Percentiles rank a stretch among this genome's conserved stretches.
These are phyloP conservation scores for Artemisia tridentata DNA, from an alignment of 129 eudicot species.

Conservation along the genomic window DNA sequence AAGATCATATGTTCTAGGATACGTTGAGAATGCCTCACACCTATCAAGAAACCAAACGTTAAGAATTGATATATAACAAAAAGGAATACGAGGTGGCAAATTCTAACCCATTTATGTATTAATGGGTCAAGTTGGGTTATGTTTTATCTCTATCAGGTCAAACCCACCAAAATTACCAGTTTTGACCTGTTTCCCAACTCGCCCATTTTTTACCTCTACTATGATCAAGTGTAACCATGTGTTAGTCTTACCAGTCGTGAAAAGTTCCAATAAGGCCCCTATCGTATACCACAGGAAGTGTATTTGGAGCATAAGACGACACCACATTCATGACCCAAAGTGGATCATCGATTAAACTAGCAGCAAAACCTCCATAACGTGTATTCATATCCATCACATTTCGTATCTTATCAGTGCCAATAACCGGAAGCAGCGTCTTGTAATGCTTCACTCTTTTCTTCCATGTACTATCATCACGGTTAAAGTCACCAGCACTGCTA, in stretches of 20 bases:
- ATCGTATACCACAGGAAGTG: conserved; percentile 83
- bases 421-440: conserved; percentile 70
- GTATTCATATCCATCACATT: conserved; percentile 99
- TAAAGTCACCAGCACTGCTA: conserved; percentile 78
- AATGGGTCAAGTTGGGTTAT: too few species aligned
- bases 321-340: conserved; percentile 98
- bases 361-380: conserved; percentile 85
- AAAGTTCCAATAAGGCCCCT: conserved; percentile 87
- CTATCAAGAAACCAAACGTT: conserved; percentile 33
- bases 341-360: conserved; percentile 65
- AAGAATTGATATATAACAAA: background rate
- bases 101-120: too few species aligned
- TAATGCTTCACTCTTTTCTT: conserved; percentile 64
- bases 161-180: background rate
- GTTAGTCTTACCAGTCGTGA: conserved; percentile 77
- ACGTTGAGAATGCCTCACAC: conserved; percentile 99
- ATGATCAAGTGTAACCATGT: conserved; percentile 1
- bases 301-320: conserved; percentile 81
- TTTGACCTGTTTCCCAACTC: background rate
- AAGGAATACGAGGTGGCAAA: background rate
- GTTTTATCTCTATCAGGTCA: too few species aligned
- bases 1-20: conserved; percentile 96
- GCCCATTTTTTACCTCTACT: background rate
- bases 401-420: conserved; percentile 81
- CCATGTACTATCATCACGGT: conserved; percentile 74